These are phyloP conservation scores for Talaromyces amestolkiae DNA, from an alignment of 2,329 filamentous ascomycete species.

Conservation along the genomic window DNA sequence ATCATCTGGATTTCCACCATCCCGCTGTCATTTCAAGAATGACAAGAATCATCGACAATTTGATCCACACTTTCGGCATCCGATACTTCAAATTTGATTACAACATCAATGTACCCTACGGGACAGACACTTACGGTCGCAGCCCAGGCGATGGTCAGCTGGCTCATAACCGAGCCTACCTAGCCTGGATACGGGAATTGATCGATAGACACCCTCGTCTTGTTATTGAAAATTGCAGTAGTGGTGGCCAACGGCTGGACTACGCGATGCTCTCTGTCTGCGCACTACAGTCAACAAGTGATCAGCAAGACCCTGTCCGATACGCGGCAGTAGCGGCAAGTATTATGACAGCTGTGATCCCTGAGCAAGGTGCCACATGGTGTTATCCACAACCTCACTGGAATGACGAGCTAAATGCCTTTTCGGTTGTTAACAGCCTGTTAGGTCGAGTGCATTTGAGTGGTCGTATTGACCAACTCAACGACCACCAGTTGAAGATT, in stretches of 20 bases:
- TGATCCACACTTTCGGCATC: slow-evolving; percentile 27
- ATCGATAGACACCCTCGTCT: slow-evolving; percentile 20
- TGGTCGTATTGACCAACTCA: slow-evolving; percentile 30
- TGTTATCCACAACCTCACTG: slow-evolving; percentile 37
- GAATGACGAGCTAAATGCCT: slow-evolving; percentile 35
- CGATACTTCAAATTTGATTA: slow-evolving; percentile 42
- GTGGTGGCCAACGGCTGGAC: slow-evolving; percentile 38
- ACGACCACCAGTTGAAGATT: slow-evolving; percentile 25
- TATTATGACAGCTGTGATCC: slow-evolving; percentile 34
- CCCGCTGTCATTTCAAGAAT: not conserved
- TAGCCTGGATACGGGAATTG: slow-evolving; percentile 15
- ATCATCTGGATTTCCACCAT: not conserved
- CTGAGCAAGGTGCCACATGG: slow-evolving; percentile 38
- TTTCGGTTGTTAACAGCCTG: slow-evolving; percentile 37
- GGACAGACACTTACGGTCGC: slow-evolving; percentile 29
- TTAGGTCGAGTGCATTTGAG: slow-evolving; percentile 35
- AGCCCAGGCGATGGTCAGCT: slow-evolving; percentile 29
- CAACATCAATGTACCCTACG: slow-evolving; percentile 37
- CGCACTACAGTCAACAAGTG: slow-evolving; percentile 36
- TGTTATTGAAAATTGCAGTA: slow-evolving; percentile 40
- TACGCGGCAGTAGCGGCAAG: slow-evolving; percentile 35
- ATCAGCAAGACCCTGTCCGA: slow-evolving; percentile 34
- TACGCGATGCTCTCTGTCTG: slow-evolving; percentile 36
- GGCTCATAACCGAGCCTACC: slow-evolving; percentile 34
- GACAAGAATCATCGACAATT: not conserved